These are phyloP conservation scores for Saprolegnia parasitica DNA, from an alignment of 352 stramenopile species.

Conservation along the genomic window DNA sequence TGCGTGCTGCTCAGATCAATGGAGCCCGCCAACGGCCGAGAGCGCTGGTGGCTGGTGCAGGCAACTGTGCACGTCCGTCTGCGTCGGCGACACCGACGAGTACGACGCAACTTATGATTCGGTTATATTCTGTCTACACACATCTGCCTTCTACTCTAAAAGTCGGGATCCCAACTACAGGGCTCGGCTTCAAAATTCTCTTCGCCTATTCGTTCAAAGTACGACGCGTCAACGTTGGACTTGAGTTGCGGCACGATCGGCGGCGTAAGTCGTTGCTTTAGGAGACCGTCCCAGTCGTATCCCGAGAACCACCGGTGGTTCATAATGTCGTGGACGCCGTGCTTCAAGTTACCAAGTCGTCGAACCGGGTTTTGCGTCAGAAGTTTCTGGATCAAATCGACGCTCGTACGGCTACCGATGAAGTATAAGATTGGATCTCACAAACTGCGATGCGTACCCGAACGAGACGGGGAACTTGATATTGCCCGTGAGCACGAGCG, in stretches of 20 bases:
- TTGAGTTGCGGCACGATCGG: constrained; percentile 67
- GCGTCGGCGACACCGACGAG: too few relatives aligned
- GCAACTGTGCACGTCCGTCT: too few relatives aligned
- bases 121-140: too few relatives aligned
- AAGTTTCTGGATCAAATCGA: constrained; percentile 87
- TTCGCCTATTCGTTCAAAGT: constrained; percentile 75
- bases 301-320: constrained; percentile 78
- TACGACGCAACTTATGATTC: too few relatives aligned
- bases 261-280: constrained; percentile 58
- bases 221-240: constrained; percentile 72
- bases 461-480: constrained; percentile 83
- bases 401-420: constrained; percentile 47
- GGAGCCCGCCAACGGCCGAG: too few relatives aligned
- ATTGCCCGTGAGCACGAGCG: constrained; percentile 83
- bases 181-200: constrained; percentile 55
- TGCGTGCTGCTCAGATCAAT: too few relatives aligned
- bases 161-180: constrained; percentile 71
- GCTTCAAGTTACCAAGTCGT: constrained; percentile 76
- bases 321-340: constrained; percentile 80
- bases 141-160: constrained; percentile 35
- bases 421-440: constrained; percentile 1
- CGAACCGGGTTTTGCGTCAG: constrained; percentile 70
- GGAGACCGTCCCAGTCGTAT: constrained; percentile 61
- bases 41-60: too few relatives aligned
- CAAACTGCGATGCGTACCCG: constrained; percentile 38